phyloP scores from a whole-genome alignment of 352 stramenopile genomes.

The Phytophthora colocasiae region DNA sequence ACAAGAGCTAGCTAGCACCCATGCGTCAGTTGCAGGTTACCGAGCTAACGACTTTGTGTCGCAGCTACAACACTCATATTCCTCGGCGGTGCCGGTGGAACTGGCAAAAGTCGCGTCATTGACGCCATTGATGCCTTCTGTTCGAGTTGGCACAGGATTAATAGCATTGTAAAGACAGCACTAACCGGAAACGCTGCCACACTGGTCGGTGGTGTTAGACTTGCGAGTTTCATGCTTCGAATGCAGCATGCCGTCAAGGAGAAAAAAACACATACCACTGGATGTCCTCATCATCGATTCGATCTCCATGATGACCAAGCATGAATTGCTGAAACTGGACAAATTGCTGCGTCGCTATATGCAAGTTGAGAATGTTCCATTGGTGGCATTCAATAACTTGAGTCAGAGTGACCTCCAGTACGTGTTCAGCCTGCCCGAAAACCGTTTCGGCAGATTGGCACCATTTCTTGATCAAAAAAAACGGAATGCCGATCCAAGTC shows the following conservation, averaged over 20 bases:
- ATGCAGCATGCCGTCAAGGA: constrained; percentile 3
- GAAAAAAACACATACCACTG: background rate
- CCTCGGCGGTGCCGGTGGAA: constrained; percentile 5
- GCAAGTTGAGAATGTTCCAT: background rate
- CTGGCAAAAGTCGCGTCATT: constrained; percentile 8
- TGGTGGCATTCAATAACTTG: background rate
- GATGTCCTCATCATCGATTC: constrained; percentile 1
- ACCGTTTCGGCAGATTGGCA: constrained; percentile 11
- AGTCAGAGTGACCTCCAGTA: too few relatives aligned
- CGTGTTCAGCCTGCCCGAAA: background rate
- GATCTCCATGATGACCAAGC: constrained; percentile 16
- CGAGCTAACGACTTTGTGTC: too few relatives aligned
- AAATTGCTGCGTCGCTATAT: constrained; percentile 1
- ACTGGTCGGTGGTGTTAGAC: background rate
- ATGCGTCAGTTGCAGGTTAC: too few relatives aligned
- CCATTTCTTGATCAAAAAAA: constrained; percentile 21
- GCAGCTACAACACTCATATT: constrained; percentile 1
- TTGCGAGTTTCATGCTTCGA: constrained; percentile 1
- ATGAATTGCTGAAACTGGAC: background rate
- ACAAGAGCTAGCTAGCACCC: too few relatives aligned
- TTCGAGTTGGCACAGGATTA: background rate
- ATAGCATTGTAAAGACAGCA: constrained; percentile 2
- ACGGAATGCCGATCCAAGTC: constrained; percentile 30
- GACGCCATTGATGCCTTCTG: constrained; percentile 7
- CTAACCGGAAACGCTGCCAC: constrained; percentile 1